phyloP scores from a whole-genome alignment of 2,329 filamentous ascomycete genomes.

The Pestalotiopsis sp. region DNA sequence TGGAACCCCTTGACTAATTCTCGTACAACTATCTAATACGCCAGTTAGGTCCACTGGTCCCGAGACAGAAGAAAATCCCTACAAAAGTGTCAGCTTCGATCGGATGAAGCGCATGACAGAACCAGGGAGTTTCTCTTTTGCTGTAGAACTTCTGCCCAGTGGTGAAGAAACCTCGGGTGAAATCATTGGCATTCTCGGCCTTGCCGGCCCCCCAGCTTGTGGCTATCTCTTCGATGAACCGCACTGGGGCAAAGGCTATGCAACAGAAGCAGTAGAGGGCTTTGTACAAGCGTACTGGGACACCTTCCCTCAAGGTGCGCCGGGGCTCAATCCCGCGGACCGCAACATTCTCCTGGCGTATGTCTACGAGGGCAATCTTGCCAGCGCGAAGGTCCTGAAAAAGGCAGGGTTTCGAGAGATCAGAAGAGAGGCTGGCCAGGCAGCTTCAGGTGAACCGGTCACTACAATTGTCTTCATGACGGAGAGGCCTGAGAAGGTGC shows the following conservation, averaged over 20 bases:
- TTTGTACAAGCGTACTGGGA: slow-evolving; percentile 6
- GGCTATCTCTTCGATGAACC: slow-evolving; percentile 10
- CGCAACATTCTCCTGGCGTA: not conserved
- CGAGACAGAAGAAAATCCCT: slow-evolving; percentile 6
- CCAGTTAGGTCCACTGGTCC: not conserved
- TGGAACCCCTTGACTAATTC: not conserved
- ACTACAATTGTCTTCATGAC: not conserved
- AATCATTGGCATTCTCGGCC: not conserved
- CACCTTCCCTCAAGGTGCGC: not conserved
- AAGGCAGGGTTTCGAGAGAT: slow-evolving; percentile 9
- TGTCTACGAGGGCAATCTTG: not conserved
- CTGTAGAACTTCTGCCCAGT: slow-evolving; percentile 5
- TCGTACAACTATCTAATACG: not conserved
- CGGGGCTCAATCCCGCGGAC: not conserved
- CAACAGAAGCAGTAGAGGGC: not conserved
- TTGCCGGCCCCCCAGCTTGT: not conserved
- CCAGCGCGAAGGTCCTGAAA: slow-evolving; percentile 7
- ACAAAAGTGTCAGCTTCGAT: slow-evolving; percentile 5
- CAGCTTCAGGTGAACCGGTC: not conserved
- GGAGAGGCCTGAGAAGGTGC: slow-evolving; percentile 2
- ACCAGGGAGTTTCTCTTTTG: slow-evolving; percentile 4
- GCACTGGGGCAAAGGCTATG: slow-evolving; percentile 12
- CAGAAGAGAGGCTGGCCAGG: not conserved
- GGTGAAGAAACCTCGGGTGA: not conserved
- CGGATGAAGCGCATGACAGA: slow-evolving; percentile 2